Evolutionary conservation across 2,329 filamentous ascomycete genomes (phyloP).

Genomic region (Fusarium musae): DNA sequence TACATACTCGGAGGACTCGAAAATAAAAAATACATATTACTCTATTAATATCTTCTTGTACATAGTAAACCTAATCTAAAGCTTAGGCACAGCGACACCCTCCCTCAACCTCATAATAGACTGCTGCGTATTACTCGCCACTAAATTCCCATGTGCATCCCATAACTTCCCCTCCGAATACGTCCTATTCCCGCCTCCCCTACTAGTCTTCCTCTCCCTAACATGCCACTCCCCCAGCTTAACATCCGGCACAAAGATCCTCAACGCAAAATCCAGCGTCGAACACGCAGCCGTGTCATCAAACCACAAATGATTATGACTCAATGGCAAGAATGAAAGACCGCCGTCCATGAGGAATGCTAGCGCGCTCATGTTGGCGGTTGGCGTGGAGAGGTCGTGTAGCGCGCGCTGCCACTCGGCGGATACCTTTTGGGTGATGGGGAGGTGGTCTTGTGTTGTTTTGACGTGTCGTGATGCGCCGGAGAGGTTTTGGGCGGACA

Average conservation of each 20-base stretch:
- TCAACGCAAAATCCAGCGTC: slow-evolving; percentile 62
- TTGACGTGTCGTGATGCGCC: slow-evolving; percentile 54
- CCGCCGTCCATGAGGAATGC: slow-evolving; percentile 58
- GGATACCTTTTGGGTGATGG: slow-evolving; percentile 50
- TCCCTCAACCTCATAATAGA: slow-evolving; percentile 47
- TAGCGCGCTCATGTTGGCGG: slow-evolving; percentile 52
- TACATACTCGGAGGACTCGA: not conserved
- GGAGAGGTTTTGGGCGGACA: slow-evolving; percentile 56
- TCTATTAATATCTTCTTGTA: not conserved
- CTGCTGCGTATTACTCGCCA: slow-evolving; percentile 62
- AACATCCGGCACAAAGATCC: slow-evolving; percentile 53
- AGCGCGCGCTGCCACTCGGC: slow-evolving; percentile 56
- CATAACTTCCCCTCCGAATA: slow-evolving; percentile 58
- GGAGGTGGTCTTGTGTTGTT: slow-evolving; percentile 48
- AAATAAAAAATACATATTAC: not conserved
- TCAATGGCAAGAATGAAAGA: slow-evolving; percentile 56
- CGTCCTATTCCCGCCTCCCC: slow-evolving; percentile 54
- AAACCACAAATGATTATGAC: slow-evolving; percentile 55
- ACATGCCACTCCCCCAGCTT: slow-evolving; percentile 57
- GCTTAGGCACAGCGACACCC: slow-evolving; percentile 10
- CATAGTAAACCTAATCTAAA: not conserved
- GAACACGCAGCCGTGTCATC: slow-evolving; percentile 57
- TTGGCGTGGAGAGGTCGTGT: slow-evolving; percentile 30
- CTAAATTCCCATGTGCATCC: slow-evolving; percentile 55
- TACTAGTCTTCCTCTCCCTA: slow-evolving; percentile 52